Percentiles rank a stretch among this genome's conserved stretches.
Evolutionary conservation across 169 alveolate species (phyloP).

Genomic region (Sarcocystis neurona): DNA sequence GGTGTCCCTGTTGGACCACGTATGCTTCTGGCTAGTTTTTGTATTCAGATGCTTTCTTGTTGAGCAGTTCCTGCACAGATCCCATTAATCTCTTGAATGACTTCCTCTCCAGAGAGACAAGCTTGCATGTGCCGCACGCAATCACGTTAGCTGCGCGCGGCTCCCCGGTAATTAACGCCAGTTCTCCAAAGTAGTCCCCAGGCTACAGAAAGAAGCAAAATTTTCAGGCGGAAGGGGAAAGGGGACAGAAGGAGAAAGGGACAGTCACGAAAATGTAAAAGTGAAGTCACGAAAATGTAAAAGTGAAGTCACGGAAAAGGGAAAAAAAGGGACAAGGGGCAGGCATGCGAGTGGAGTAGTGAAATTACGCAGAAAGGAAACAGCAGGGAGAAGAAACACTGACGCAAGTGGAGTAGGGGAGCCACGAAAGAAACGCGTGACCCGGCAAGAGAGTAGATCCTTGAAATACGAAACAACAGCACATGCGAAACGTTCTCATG

Average conservation of each 20-base stretch:
- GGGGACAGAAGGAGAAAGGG: background rate
- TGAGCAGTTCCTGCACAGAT: slow-evolving; percentile 89
- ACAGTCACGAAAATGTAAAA: background rate
- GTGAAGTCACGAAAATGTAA: background rate
- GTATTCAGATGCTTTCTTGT: slow-evolving; percentile 86
- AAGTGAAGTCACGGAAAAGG: background rate
- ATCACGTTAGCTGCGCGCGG: slow-evolving; percentile 93
- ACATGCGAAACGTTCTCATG: too few relatives aligned
- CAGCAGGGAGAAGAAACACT: too few relatives aligned
- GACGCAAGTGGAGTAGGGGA: too few relatives aligned
- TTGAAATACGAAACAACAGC: too few relatives aligned
- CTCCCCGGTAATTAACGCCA: slow-evolving; percentile 83
- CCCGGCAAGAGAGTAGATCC: too few relatives aligned
- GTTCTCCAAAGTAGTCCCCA: slow-evolving; percentile 95
- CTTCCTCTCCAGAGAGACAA: slow-evolving; percentile 84
- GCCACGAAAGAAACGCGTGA: too few relatives aligned
- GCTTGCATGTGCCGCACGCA: slow-evolving; percentile 68
- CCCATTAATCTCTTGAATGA: slow-evolving; percentile 91
- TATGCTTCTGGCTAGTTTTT: slow-evolving; percentile 28
- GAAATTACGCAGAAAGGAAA: too few relatives aligned
- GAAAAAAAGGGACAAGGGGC: too few relatives aligned
- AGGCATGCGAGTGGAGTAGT: too few relatives aligned
- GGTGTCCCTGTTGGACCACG: background rate
- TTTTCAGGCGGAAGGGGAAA: too few relatives aligned
- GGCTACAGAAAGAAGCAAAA: slow-evolving; percentile 75